Evolutionary conservation across 306 rosid genomes (phyloP).

Genomic region (Vigna nakashimae): DNA sequence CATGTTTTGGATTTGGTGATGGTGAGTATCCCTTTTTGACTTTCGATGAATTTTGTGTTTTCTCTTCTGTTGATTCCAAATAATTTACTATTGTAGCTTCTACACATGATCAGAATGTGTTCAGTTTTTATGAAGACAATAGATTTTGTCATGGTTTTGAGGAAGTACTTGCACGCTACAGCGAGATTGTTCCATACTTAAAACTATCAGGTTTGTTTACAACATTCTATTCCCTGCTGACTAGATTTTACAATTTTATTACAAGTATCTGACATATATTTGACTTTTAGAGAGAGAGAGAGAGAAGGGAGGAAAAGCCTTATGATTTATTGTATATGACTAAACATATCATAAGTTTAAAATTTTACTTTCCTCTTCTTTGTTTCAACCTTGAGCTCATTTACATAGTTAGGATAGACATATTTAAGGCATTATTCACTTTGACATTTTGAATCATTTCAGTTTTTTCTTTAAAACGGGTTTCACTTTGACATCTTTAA

Average conservation of each 20-base stretch:
- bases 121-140: constrained; percentile 66
- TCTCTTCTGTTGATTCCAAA: constrained; percentile 34
- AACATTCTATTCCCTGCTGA: constrained; percentile 32
- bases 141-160: constrained; percentile 80
- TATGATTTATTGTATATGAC: constrained; percentile 19
- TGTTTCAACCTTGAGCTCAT: no score
- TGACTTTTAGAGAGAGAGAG: constrained; percentile 25
- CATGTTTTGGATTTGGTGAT: constrained; percentile 96
- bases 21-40: constrained; percentile 58
- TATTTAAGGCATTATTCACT: no score
- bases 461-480: no score
- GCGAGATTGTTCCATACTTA: constrained; percentile 77
- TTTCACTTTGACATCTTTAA: no score
- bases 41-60: constrained; percentile 27
- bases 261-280: constrained; percentile 8
- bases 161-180: constrained; percentile 83
- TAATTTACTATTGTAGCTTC: constrained; percentile 64
- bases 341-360: constrained; percentile 25
- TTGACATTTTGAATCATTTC: not conserved
- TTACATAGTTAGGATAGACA: no score
- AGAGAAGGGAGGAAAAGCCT: not conserved
- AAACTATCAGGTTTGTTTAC: constrained; percentile 76
- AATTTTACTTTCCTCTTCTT: constrained; percentile 1
- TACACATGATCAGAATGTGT: constrained; percentile 75
- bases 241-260: constrained; percentile 27